Base-by-base conservation (phyloP, 371 early-diverging fungal genomes). In the Scutellospora calospora region DNA sequence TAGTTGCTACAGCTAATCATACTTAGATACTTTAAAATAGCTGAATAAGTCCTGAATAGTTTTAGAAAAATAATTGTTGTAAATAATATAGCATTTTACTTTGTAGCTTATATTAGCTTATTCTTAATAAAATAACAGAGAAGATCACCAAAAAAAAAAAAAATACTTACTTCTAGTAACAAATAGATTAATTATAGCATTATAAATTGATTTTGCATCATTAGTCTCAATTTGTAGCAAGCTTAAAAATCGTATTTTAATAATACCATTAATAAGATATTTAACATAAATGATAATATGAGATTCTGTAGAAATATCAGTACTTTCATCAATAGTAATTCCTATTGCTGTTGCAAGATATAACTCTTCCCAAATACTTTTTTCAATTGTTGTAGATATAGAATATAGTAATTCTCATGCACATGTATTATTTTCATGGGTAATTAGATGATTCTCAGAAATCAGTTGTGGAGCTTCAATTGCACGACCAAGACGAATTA, bases 281-380 rank as follows among this genome's bases (percentile, higher is more conserved):
- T 63, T 63, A 31, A 63, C 20, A 63, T 63, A 63, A 8, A 63
- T 33, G 0, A 63, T 29, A 63, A 63, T 22, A 59, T 59, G 8
- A 25, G 27, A 27, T 59, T 59, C 59, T 14, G 31, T 31, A 0
- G 65, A 33, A 63, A 63, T 63, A 63, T 63, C 33, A 63, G 29
- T 63, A 63, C 65, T 63, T 33, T 63, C 65, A 63, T 63, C 65
- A 63, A 63, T 11, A 5, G 31, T 63, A 33, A 63, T 33, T 12
- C 65, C 65, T 29, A 63, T 29, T 5, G 65, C 33, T 12, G 3
- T 63, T 16, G 16, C 29, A 31, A 29, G 5, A 16, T 29, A 5
- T 33, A 63, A 35, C 18, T 63, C 65, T 31, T 63, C 18, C 65
- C 65, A 63, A 63, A 63, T 63, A 29, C 18, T 33, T 35, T 14